Conservation (phyloP, 192 early-diverging fungal species). For the Rhizophlyctis rosea region DNA sequence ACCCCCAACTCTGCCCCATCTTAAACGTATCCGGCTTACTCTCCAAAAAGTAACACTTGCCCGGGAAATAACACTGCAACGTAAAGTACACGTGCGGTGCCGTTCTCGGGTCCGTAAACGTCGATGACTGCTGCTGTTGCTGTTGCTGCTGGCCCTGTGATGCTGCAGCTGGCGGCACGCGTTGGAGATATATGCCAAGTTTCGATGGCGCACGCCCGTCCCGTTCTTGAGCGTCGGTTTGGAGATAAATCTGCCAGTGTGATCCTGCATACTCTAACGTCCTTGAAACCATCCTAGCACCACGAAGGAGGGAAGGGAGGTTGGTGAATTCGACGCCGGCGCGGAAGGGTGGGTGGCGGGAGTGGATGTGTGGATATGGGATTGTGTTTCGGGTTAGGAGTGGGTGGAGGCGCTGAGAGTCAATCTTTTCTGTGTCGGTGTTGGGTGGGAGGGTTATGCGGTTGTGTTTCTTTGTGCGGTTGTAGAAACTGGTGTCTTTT, state of each 20-base stretch:
- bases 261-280: conserved; percentile 29
- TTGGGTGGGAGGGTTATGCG: conserved; percentile 18
- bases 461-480: conserved; percentile 12
- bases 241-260: conserved; percentile 42
- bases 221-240: conserved; percentile 11
- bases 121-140: conserved; percentile 6
- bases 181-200: conserved; percentile 40
- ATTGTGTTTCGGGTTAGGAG: conserved; percentile 9
- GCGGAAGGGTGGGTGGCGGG: conserved; percentile 39
- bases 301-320: conserved; percentile 11
- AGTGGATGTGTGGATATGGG: conserved; percentile 27
- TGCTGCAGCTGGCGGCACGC: not conserved
- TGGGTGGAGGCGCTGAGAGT: conserved; percentile 15
- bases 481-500: conserved; percentile 1
- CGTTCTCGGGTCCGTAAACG: conserved; percentile 30
- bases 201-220: conserved; percentile 7
- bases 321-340: conserved; percentile 42
- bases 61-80: conserved; percentile 29
- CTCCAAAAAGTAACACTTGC: conserved; percentile 33
- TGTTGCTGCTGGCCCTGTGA: not conserved
- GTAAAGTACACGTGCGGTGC: conserved; percentile 32
- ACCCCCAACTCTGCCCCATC: conserved; percentile 41
- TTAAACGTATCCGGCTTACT: conserved; percentile 43
- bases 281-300: conserved; percentile 24
- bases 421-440: conserved; percentile 40